Percentiles rank a stretch among this genome's conserved stretches.
phyloP scores from a whole-genome alignment of 768 basidiomycete genomes.

The Vararia minispora region DNA sequence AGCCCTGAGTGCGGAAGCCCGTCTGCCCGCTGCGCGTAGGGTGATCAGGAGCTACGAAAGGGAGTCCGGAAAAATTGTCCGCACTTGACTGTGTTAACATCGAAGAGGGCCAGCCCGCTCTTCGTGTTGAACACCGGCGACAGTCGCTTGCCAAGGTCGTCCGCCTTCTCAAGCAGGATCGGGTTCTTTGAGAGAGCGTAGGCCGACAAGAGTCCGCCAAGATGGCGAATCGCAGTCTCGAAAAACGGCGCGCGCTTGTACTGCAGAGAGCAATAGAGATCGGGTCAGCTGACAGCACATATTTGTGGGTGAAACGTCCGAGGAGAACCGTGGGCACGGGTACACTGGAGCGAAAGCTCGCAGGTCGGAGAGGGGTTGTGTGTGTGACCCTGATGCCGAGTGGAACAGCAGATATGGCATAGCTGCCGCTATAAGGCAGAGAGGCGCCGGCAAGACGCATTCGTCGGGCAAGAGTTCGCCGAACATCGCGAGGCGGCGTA shows the following conservation, averaged over 20 bases:
- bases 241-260: conserved; percentile 44
- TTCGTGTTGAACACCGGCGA: conserved; percentile 62
- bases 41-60: background rate
- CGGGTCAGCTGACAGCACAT: no score
- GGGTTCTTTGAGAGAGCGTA: conserved; percentile 62
- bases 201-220: conserved; percentile 71
- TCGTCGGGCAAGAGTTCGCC: no score
- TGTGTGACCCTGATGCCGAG: no score
- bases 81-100: conserved; percentile 55
- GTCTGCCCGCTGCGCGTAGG: conserved; percentile 25
- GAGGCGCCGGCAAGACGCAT: no score
- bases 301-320: no score
- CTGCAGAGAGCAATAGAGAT: no score
- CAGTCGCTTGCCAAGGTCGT: conserved; percentile 66
- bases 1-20: conserved; percentile 28
- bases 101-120: conserved; percentile 60
- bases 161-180: conserved; percentile 55
- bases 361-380: no score
- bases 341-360: no score
- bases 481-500: no score
- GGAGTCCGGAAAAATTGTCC: conserved; percentile 10
- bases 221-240: conserved; percentile 81
- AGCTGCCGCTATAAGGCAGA: no score
- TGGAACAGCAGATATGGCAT: no score
- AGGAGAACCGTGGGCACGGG: no score